Conservation (phyloP, 1,139 yeast species). For the Debaryomycetaceae sp. region DNA sequence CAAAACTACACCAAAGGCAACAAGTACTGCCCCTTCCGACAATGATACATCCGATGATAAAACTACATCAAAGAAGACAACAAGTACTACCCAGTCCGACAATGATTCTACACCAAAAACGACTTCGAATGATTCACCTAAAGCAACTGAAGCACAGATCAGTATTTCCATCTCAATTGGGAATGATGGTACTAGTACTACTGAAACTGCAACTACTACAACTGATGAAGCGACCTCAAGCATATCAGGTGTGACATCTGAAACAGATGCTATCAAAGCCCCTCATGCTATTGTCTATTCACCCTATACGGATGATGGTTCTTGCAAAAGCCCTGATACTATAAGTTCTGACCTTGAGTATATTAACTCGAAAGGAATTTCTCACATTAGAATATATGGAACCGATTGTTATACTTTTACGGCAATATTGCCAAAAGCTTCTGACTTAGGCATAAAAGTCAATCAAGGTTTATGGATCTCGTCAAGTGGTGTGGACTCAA, state of each 20-base stretch:
- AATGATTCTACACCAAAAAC: slow-evolving; percentile 7
- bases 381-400: slow-evolving; percentile 72
- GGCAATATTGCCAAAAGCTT: slow-evolving; percentile 62
- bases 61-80: slow-evolving; percentile 7
- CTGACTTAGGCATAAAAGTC: slow-evolving; percentile 61
- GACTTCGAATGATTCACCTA: background rate
- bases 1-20: slow-evolving; percentile 8
- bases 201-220: slow-evolving; percentile 9
- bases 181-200: slow-evolving; percentile 10
- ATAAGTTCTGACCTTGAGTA: slow-evolving; percentile 58
- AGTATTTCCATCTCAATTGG: background rate
- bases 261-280: slow-evolving; percentile 17
- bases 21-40: slow-evolving; percentile 8
- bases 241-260: slow-evolving; percentile 4
- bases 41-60: slow-evolving; percentile 4
- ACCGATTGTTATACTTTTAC: slow-evolving; percentile 74
- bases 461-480: slow-evolving; percentile 87
- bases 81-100: slow-evolving; percentile 4
- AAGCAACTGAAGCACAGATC: background rate
- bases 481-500: slow-evolving; percentile 60
- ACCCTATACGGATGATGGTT: slow-evolving; percentile 67
- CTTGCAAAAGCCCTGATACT: slow-evolving; percentile 58
- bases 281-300: slow-evolving; percentile 72
- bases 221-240: slow-evolving; percentile 7
- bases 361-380: slow-evolving; percentile 61